Evolutionary conservation across 2,329 filamentous ascomycete species (phyloP).

Genomic region (Nannizziopsis barbatae): DNA sequence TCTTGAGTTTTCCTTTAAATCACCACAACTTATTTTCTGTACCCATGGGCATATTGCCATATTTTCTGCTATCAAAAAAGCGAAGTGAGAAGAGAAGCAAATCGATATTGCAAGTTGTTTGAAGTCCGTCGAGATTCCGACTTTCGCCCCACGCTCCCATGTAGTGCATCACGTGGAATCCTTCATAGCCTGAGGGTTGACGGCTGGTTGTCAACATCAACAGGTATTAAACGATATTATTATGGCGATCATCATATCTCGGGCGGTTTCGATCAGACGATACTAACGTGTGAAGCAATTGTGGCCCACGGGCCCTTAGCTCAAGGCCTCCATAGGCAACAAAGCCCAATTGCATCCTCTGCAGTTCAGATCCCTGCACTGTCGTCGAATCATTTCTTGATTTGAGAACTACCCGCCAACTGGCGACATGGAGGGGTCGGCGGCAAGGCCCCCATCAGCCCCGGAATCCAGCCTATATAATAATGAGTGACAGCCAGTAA

Average conservation of each 20-base stretch:
- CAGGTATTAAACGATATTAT: no score
- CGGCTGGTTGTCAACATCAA: neutral
- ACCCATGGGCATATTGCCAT: neutral
- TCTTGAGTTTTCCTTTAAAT: neutral
- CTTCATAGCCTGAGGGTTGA: neutral
- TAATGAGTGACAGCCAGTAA: no score
- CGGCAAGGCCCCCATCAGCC: neutral
- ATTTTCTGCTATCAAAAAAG: no score
- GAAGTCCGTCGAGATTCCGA: no score
- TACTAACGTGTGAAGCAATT: neutral
- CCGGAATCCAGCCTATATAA: neutral
- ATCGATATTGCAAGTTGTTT: no score
- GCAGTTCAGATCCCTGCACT: neutral
- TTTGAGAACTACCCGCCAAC: neutral
- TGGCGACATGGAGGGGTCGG: constrained; percentile 2
- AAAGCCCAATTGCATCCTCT: neutral
- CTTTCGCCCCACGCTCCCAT: no score
- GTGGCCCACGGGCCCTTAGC: neutral
- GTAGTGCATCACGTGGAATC: no score
- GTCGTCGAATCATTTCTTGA: neutral
- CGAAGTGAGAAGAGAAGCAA: no score
- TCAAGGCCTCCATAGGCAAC: constrained; percentile 3
- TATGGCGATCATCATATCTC: no score
- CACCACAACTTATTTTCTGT: neutral
- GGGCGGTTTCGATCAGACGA: neutral